phyloP scores from a whole-genome alignment of 768 basidiomycete genomes.

The Suillus clintonianus region DNA sequence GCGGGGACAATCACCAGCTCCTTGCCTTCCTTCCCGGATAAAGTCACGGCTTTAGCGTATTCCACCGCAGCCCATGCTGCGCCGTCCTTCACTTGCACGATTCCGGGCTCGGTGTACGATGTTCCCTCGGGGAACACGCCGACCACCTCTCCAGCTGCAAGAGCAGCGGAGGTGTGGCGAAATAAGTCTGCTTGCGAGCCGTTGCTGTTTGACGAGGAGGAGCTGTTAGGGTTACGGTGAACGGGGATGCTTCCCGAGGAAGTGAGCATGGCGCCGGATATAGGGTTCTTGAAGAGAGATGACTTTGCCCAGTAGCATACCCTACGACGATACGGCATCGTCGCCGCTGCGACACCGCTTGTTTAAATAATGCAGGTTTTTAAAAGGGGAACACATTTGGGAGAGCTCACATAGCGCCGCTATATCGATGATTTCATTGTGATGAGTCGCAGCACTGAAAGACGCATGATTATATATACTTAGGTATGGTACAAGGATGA shows the following conservation, averaged over 20 bases:
- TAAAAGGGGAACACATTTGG: not conserved
- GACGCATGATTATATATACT: not conserved
- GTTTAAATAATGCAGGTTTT: not conserved
- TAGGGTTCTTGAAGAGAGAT: slow-evolving; percentile 61
- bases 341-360: slow-evolving; percentile 39
- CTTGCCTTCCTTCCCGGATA: slow-evolving; percentile 21
- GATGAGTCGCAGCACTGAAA: slow-evolving; percentile 57
- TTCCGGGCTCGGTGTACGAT: slow-evolving; percentile 48
- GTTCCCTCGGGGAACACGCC: slow-evolving; percentile 73
- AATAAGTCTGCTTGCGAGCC: slow-evolving; percentile 48
- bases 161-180: slow-evolving; percentile 53
- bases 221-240: slow-evolving; percentile 54
- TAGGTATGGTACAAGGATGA: not conserved
- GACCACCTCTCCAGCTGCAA: slow-evolving; percentile 56
- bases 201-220: not conserved
- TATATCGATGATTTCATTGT: slow-evolving; percentile 71
- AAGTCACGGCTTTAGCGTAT: slow-evolving; percentile 48
- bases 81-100: slow-evolving; percentile 58
- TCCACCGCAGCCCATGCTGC: slow-evolving; percentile 74
- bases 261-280: slow-evolving; percentile 50
- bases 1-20: slow-evolving; percentile 58
- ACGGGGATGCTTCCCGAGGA: slow-evolving; percentile 78
- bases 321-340: slow-evolving; percentile 57
- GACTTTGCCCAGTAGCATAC: slow-evolving; percentile 76
- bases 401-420: slow-evolving; percentile 41